Evolutionary conservation across 2,329 filamentous ascomycete genomes (phyloP).

Genomic region (Cladophialophora yegresii): DNA sequence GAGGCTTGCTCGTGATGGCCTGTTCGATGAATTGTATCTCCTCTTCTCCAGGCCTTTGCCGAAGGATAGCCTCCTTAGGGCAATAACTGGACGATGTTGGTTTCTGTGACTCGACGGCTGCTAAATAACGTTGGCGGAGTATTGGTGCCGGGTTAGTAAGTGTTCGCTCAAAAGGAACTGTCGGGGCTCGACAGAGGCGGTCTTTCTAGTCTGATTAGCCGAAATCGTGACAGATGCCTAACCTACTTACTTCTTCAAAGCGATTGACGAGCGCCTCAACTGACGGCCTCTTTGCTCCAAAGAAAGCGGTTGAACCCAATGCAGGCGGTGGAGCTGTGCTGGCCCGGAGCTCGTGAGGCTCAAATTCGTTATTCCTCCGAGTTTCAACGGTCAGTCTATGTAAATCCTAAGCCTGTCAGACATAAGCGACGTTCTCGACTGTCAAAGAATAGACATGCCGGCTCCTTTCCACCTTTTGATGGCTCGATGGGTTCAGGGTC

Average conservation of each 20-base stretch:
- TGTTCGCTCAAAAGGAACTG: slow-evolving; percentile 12
- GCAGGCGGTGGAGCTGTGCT: slow-evolving; percentile 1
- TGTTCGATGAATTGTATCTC: slow-evolving; percentile 16
- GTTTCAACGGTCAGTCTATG: slow-evolving; percentile 4
- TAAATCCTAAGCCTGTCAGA: slow-evolving; percentile 29
- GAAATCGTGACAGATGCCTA: not conserved
- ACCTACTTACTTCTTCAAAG: slow-evolving; percentile 28
- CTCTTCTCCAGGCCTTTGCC: slow-evolving; percentile 10
- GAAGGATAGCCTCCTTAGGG: slow-evolving; percentile 6
- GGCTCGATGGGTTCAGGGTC: not conserved
- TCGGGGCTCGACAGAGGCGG: slow-evolving; percentile 18
- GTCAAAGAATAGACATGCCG: slow-evolving; percentile 9
- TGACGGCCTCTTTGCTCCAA: slow-evolving; percentile 15
- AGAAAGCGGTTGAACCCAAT: not conserved
- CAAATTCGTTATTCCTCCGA: not conserved
- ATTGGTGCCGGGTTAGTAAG: slow-evolving; percentile 24
- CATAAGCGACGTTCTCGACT: slow-evolving; percentile 18
- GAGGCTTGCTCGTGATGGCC: slow-evolving; percentile 14
- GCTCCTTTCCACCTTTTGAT: slow-evolving; percentile 8
- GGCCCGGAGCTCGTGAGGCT: not conserved
- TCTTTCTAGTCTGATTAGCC: slow-evolving; percentile 23
- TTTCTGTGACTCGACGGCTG: slow-evolving; percentile 23
- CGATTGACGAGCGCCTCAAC: slow-evolving; percentile 25
- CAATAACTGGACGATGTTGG: slow-evolving; percentile 16
- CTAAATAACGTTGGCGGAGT: slow-evolving; percentile 22